These are phyloP conservation scores for Ascomycota sp. DNA, from an alignment of 2,329 filamentous ascomycete genomes.

Conservation along the genomic window DNA sequence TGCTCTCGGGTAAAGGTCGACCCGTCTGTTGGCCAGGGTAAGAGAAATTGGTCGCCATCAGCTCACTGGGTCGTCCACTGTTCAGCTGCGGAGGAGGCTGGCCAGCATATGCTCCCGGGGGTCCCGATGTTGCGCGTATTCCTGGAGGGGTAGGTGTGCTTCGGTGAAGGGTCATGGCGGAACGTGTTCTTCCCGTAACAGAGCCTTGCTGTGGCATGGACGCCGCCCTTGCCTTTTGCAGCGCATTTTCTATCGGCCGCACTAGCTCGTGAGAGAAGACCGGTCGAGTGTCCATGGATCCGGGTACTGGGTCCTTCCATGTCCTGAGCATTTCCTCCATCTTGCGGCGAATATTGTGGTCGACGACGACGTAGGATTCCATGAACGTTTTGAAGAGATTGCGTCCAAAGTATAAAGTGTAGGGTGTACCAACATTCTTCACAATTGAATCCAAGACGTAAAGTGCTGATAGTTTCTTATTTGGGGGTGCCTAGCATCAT, in stretches of 20 bases:
- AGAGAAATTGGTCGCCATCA: conserved; percentile 1
- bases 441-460: conserved; percentile 96
- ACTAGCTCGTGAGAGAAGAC: conserved; percentile 79
- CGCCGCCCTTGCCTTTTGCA: conserved; percentile 55
- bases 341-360: conserved; percentile 59
- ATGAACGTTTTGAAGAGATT: conserved; percentile 90
- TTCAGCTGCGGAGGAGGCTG: conserved; percentile 11
- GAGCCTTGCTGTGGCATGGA: conserved; percentile 30
- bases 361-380: conserved; percentile 83
- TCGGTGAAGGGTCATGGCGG: conserved; percentile 34
- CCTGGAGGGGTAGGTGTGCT: conserved; percentile 54
- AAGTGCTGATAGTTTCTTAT: conserved; percentile 79
- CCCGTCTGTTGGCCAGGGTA: conserved; percentile 10
- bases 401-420: conserved; percentile 81
- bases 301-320: conserved; percentile 91
- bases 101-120: conserved; percentile 7
- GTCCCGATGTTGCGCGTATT: conserved; percentile 9
- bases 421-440: conserved; percentile 95
- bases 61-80: conserved; percentile 9
- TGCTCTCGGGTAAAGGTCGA: conserved; percentile 1
- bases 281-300: conserved; percentile 74
- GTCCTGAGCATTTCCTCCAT: conserved; percentile 96
- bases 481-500: conserved; percentile 48
- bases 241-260: conserved; percentile 74
- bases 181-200: conserved; percentile 24